Evolutionary conservation across 805 yeast species (phyloP), one percentile per base, ranked within the genome.

Genomic region (Candida coquimbonensis): DNA sequence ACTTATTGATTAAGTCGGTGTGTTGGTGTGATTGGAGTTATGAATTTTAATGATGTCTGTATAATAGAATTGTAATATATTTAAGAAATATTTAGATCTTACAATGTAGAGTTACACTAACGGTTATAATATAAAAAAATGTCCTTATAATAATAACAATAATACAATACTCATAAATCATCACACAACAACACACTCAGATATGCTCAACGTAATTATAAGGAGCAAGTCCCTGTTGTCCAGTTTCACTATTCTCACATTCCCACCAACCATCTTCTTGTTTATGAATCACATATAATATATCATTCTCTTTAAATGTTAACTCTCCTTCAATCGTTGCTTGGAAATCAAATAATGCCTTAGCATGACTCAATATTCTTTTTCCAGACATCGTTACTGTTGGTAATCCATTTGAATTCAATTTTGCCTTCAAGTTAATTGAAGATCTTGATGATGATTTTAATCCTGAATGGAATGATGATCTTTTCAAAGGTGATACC

Each of bases 221-320:
- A 35, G 87, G 87, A 4, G 83, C 86, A 32, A 80, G 67, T 2
- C 87, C 87, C 11, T 43, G 50, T 9, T 42, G 40, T 1, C 56
- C 53, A 11, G 68, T 62, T 33, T 69, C 68, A 32, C 72, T 47
- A 19, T 78, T 77, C 53, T 81, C 87, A 31, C 78, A 80, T 53
- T 77, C 80, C 87, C 87, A 81, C 87, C 87, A 81, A 1, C 85
- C 85, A 53, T 81, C 87, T 21, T 80, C 81, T 57, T 80, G 85
- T 70, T 68, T 75, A 39, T 69, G 71, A 16, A 79, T 54, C 3
- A 81, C 75, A 46, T 77, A 63, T 40, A 81, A 57, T 4, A 72
- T 55, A 50, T 81, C 87, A 47, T 76, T 78, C 55, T 78, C 78
- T 38, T 74, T 69, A 66, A 81, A 81, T 8, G 76, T 63, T 9